Conservation (phyloP, 805 yeast genomes). For the Grigorovia humatica region DNA sequence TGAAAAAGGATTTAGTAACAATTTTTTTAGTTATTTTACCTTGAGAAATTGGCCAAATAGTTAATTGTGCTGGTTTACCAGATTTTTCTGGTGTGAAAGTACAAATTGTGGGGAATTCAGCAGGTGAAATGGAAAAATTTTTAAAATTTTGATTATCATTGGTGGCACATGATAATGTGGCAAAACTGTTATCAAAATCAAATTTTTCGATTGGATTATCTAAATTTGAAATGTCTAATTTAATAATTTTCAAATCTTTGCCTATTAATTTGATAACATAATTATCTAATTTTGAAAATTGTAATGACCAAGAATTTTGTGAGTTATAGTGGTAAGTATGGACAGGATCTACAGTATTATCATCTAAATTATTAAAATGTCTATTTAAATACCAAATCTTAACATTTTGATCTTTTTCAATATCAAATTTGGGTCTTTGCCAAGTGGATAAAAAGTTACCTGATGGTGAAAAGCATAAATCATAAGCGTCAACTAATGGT, state of each 20-base stretch:
- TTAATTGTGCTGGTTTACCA: constrained; percentile 84
- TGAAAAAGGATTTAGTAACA: constrained; percentile 80
- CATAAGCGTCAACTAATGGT: constrained; percentile 56
- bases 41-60: constrained; percentile 44
- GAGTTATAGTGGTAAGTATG: constrained; percentile 61
- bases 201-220: constrained; percentile 10
- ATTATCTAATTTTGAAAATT: constrained; percentile 28
- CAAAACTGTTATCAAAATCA: constrained; percentile 43
- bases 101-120: constrained; percentile 81
- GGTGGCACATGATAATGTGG: constrained; percentile 36
- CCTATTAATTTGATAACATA: constrained; percentile 22
- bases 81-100: constrained; percentile 78
- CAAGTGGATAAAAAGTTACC: constrained; percentile 79
- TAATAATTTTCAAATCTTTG: constrained; percentile 25
- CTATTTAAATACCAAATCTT: constrained; percentile 54
- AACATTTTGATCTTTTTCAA: constrained; percentile 68
- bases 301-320: constrained; percentile 71
- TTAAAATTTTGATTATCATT: constrained; percentile 29
- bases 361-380: constrained; percentile 30
- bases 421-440: constrained; percentile 75
- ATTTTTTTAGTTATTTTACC: constrained; percentile 51
- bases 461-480: constrained; percentile 77
- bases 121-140: constrained; percentile 66
- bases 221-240: constrained; percentile 34
- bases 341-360: constrained; percentile 9